These are phyloP conservation scores for Talaromyces sp. DNA, from an alignment of 2,329 filamentous ascomycete genomes.

Conservation along the genomic window DNA sequence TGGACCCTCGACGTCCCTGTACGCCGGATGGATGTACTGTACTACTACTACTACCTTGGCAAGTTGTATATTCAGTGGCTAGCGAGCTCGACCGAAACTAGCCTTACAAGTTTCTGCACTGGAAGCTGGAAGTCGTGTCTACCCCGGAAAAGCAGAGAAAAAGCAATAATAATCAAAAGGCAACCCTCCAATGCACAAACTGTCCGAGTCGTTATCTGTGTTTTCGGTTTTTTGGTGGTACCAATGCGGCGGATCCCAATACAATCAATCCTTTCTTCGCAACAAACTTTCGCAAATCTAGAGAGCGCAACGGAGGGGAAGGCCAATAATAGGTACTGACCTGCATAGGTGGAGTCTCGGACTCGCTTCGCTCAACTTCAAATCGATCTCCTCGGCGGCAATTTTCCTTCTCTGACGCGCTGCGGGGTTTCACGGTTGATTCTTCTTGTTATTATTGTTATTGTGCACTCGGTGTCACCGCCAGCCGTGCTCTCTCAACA, in stretches of 20 bases:
- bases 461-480: not conserved
- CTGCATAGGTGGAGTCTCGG: not conserved
- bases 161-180: not conserved
- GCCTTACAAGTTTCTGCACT: not conserved
- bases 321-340: not conserved
- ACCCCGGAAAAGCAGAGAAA: not conserved
- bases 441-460: not conserved
- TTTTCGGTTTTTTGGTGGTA: not conserved
- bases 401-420: conserved; percentile 18
- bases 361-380: not conserved
- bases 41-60: not conserved
- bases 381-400: conserved; percentile 8
- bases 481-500: not conserved
- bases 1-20: not conserved
- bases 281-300: not conserved
- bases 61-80: not conserved
- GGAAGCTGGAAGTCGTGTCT: not conserved
- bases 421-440: conserved; percentile 22
- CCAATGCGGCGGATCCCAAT: not conserved
- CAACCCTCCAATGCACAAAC: not conserved
- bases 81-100: not conserved
- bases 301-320: not conserved
- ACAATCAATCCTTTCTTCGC: not conserved
- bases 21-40: not conserved
- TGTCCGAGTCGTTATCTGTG: not conserved